These are phyloP conservation scores for Cenchrus purpureus DNA, from an alignment of 176 grass and related monocot species.

Conservation along the genomic window DNA sequence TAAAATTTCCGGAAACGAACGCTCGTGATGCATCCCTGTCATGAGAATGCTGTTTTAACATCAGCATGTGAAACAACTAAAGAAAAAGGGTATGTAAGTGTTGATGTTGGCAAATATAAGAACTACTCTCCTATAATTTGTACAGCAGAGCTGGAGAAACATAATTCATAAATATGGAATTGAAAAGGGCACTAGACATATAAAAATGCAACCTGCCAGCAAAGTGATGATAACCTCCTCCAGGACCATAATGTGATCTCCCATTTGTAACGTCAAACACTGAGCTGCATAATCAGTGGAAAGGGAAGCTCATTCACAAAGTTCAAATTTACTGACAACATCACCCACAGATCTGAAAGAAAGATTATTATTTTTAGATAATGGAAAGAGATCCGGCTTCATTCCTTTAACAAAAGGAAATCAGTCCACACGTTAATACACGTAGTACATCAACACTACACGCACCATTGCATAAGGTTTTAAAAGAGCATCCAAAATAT, in stretches of 20 bases:
- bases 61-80: constrained; percentile 35
- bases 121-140: background rate
- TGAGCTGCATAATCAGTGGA: constrained; percentile 52
- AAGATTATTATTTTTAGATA: background rate
- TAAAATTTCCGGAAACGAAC: constrained; percentile 96
- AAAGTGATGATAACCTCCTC: constrained; percentile 96
- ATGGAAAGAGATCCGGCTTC: too few species aligned
- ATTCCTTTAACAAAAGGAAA: too few species aligned
- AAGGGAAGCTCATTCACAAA: background rate
- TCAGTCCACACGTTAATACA: too few species aligned
- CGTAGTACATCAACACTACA: too few species aligned
- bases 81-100: constrained; percentile 8
- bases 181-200: background rate
- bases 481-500: too few species aligned
- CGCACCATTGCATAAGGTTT: too few species aligned
- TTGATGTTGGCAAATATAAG: constrained; percentile 1
- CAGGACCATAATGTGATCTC: constrained; percentile 88
- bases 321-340: constrained; percentile 21
- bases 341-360: background rate
- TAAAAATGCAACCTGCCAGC: constrained; percentile 67
- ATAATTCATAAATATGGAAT: background rate
- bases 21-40: constrained; percentile 91
- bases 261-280: constrained; percentile 97
- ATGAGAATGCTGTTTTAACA: constrained; percentile 35
- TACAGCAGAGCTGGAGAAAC: background rate